Evolutionary conservation across 371 early-diverging fungal genomes (phyloP).

Genomic region (Rhizopus microsporus): DNA sequence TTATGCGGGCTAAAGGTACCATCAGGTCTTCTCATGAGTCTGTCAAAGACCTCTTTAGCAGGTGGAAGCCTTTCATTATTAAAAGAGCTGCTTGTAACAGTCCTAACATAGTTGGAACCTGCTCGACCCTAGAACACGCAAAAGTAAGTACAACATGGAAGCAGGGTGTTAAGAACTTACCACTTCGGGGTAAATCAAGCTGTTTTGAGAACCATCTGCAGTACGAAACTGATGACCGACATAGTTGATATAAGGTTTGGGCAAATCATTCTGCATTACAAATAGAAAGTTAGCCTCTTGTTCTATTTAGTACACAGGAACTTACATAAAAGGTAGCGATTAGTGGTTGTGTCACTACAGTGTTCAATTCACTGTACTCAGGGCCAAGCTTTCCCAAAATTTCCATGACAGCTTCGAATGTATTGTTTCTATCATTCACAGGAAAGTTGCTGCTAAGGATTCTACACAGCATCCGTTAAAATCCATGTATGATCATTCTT

Average conservation of each 20-base stretch:
- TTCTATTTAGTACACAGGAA: background rate
- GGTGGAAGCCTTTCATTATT: slow-evolving; percentile 34
- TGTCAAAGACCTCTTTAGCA: slow-evolving; percentile 37
- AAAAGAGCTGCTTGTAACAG: slow-evolving; percentile 27
- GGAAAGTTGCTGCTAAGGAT: slow-evolving; percentile 38
- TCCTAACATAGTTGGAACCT: slow-evolving; percentile 42
- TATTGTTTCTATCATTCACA: slow-evolving; percentile 43
- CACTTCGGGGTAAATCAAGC: slow-evolving; percentile 35
- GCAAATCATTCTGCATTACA: slow-evolving; percentile 36
- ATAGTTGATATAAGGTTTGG: slow-evolving; percentile 43
- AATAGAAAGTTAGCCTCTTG: slow-evolving; percentile 3
- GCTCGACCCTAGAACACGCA: slow-evolving; percentile 34
- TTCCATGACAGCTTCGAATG: slow-evolving; percentile 47
- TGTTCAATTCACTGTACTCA: slow-evolving; percentile 34
- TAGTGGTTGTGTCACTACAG: slow-evolving; percentile 32
- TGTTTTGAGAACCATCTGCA: slow-evolving; percentile 55
- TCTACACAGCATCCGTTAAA: slow-evolving; percentile 12
- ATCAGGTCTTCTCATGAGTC: slow-evolving; percentile 37
- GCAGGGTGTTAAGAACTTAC: slow-evolving; percentile 29
- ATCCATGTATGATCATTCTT: background rate
- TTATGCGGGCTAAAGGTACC: slow-evolving; percentile 36
- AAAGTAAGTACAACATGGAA: slow-evolving; percentile 37
- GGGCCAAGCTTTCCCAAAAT: slow-evolving; percentile 38
- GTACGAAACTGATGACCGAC: slow-evolving; percentile 46
- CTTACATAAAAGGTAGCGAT: slow-evolving; percentile 35